Evolutionary conservation across 805 yeast genomes (phyloP), one percentile per base, ranked within the genome.

Genomic region (Schwanniomyces vanrijiae): DNA sequence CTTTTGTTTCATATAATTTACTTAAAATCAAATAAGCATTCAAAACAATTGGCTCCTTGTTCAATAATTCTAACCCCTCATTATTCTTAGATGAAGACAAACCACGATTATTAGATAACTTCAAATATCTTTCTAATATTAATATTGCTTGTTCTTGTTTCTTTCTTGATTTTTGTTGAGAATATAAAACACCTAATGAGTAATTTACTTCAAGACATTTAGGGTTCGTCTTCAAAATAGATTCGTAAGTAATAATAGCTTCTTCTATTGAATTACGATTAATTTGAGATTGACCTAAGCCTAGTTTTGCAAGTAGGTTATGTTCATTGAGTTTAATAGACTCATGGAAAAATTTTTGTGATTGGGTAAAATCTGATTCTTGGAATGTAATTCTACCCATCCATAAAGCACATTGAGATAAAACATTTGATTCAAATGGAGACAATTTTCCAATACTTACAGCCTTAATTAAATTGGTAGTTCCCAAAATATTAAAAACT

Each of bases 221-320:
- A 19, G 88, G 84, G 56, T 83, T 77, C 14, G 77, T 70, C 55
- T 84, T 82, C 47, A 84, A 76, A 39, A 89, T 73, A 39, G 81
- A 80, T 61, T 92, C 98, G 58, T 89, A 87, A 0, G 96, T 83
- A 52, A 91, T 77, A 53, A 86, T 81, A 10, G 98, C 94, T 61
- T 91, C 97, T 56, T 88, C 90, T 9, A 80, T 61, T 35, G 86
- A 80, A 40, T 84, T 84, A 61, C 91, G 84, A 44, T 82, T 76
- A 45, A 86, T 78, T 60, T 90, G 90, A 2, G 96, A 79, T 63
- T 90, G 95, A 1, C 95, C 96, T 48, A 87, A 77, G 25, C 97
- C 98, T 46, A 91, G 71, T 54, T 82, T 82, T 0, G 97, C 84
- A 18, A 86, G 75, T 3, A 84, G 58, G 55, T 88, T 88, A 42